Evolutionary conservation across 1,284 basidiomycete species (phyloP).

Genomic region (Wallemia mellicola): DNA sequence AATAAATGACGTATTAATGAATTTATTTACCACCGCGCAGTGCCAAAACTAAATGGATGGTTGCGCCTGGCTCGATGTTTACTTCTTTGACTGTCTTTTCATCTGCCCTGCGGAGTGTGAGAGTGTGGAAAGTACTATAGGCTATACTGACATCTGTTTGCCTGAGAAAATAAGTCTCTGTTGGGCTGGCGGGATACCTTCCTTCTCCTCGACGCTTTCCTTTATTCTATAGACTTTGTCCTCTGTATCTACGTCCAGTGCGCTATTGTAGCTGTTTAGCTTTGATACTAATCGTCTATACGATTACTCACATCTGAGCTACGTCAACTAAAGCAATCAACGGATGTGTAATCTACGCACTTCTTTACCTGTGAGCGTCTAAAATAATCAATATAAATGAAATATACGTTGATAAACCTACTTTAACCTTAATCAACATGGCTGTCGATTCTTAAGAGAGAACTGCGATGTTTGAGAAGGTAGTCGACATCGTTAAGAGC

Average conservation of each 20-base stretch:
- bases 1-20: not conserved
- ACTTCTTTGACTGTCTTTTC: constrained; percentile 62
- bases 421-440: constrained; percentile 64
- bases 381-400: constrained; percentile 1
- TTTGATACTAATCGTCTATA: not conserved
- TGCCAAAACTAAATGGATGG: constrained; percentile 73
- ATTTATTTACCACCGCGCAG: constrained; percentile 39
- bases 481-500: not conserved
- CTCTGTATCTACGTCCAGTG: constrained; percentile 76
- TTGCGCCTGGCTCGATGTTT: constrained; percentile 49
- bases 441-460: too few species aligned
- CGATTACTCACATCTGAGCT: not conserved
- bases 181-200: constrained; percentile 87
- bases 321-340: constrained; percentile 3
- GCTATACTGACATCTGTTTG: constrained; percentile 47
- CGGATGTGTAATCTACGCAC: constrained; percentile 18
- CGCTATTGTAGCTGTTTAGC: constrained; percentile 41
- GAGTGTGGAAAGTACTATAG: not conserved
- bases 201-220: constrained; percentile 96
- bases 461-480: not conserved
- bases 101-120: constrained; percentile 23
- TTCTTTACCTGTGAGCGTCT: constrained; percentile 84
- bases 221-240: constrained; percentile 81
- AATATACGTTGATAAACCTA: too few species aligned
- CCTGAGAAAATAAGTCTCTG: constrained; percentile 85